These are phyloP conservation scores for Kazachstania psychrophila DNA, from an alignment of 805 yeast species.

Conservation along the genomic window DNA sequence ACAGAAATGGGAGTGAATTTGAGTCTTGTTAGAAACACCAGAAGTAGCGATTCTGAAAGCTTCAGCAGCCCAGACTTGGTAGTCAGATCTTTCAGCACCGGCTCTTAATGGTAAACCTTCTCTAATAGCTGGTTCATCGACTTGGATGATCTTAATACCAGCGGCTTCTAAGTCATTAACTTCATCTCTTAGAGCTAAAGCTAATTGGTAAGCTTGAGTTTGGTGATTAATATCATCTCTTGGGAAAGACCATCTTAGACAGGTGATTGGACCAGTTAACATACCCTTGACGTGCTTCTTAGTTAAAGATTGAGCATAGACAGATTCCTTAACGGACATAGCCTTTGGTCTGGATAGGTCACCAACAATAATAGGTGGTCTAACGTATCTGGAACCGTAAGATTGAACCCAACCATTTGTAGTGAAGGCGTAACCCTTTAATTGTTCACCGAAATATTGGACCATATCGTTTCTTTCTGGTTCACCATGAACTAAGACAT, in stretches of 20 bases:
- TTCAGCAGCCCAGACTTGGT: conserved; percentile 98
- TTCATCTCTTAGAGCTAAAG: conserved; percentile 97
- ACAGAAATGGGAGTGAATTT: conserved; percentile 99
- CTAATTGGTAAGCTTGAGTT: conserved; percentile 92
- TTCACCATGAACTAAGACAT: conserved; percentile 98
- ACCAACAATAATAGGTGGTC: conserved; percentile 99
- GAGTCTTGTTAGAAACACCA: conserved; percentile 90
- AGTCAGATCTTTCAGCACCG: conserved; percentile 92
- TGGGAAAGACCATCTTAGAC: conserved; percentile 99
- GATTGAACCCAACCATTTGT: conserved; percentile 99
- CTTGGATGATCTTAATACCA: conserved; percentile 96
- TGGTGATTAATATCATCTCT: conserved; percentile 93
- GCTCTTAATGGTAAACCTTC: conserved; percentile 99
- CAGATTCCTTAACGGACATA: conserved; percentile 98
- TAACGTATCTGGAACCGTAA: conserved; percentile 98
- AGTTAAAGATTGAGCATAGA: conserved; percentile 95
- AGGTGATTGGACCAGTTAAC: conserved; percentile 99
- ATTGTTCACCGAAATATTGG: conserved; percentile 98
- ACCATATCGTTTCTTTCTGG: conserved; percentile 99
- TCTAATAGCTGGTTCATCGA: conserved; percentile 99
- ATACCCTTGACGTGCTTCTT: conserved; percentile 98
- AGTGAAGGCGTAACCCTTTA: conserved; percentile 97
- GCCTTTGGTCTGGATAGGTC: conserved; percentile 97
- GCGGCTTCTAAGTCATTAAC: conserved; percentile 97
- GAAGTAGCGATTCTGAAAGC: conserved; percentile 99